Evolutionary conservation across 495 filamentous ascomycete genomes (phyloP), one percentile per base, ranked within the genome.

Genomic region (Aspergillus asperescens): DNA sequence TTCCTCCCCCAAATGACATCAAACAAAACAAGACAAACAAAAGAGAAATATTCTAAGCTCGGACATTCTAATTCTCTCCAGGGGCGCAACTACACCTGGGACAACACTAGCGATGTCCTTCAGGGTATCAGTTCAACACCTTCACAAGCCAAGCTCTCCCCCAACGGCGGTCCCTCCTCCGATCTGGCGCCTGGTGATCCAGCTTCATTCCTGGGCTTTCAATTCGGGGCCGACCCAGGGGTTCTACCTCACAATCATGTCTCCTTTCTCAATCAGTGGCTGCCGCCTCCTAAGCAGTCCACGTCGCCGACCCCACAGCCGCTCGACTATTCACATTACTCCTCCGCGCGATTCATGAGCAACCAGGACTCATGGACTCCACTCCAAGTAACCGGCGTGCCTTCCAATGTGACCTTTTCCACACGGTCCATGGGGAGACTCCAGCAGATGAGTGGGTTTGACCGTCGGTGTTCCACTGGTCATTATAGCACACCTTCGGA

Each of bases 401-500:
- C 67, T 0, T 38, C 54, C 23, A 48, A 56, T 50, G 6, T 54
- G 39, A 23, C 52, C 1, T 56, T 56, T 23, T 35, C 40, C 9
- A 40, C 64, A 18, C 55, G 57, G 15, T 63, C 59, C 9, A 49
- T 63, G 37, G 54, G 58, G 22, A 50, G 49, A 8, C 34, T 55
- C 7, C 37, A 59, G 12, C 52, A 46, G 25, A 54, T 55, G 37
- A 40, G 31, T 18, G 66, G 61, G 20, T 47, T 59, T 4, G 64
- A 68, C 23, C 61, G 52, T 35, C 54, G 58, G 28, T 67, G 58
- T 28, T 60, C 61, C 0, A 62, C 63, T 20, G 54, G 61, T n/a
- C 64, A 69, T 15, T 64, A 66, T 40, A 63, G 68, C 12, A 59
- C 63, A 1, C 62, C 64, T 0, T 86, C 82, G 3, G 84, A 87